A percentile compares a stretch with the other conserved stretches of the same genome.
Evolutionary conservation across 352 stramenopile species (phyloP).

Genomic region (Pythium rishiriense): DNA sequence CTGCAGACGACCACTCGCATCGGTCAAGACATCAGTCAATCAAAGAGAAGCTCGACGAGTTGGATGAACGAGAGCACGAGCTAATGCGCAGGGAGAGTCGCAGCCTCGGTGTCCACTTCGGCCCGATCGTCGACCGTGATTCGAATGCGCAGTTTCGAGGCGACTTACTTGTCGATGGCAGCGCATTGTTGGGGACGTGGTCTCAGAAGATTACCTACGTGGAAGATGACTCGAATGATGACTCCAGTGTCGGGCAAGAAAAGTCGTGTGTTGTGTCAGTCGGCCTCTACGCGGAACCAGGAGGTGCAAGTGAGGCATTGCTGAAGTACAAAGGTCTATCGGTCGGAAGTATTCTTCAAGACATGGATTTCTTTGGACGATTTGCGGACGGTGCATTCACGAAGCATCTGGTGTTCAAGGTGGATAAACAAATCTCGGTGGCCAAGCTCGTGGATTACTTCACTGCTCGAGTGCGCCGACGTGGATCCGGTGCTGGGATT

Average conservation of each 20-base stretch:
- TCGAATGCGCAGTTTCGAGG: slow-evolving; percentile 63
- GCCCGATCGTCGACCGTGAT: slow-evolving; percentile 64
- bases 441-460: slow-evolving; percentile 56
- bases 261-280: slow-evolving; percentile 48
- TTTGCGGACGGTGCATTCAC: slow-evolving; percentile 64
- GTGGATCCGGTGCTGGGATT: slow-evolving; percentile 18
- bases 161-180: slow-evolving; percentile 55
- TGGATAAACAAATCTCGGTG: slow-evolving; percentile 41
- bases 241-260: not conserved
- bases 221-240: not conserved
- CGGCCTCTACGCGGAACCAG: slow-evolving; percentile 70
- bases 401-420: slow-evolving; percentile 75
- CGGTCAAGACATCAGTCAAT: slow-evolving; percentile 32
- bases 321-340: slow-evolving; percentile 85
- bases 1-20: slow-evolving; percentile 10
- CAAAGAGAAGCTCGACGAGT: slow-evolving; percentile 60
- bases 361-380: slow-evolving; percentile 72
- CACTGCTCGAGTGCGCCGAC: slow-evolving; percentile 39
- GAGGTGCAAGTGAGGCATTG: slow-evolving; percentile 53
- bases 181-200: slow-evolving; percentile 66
- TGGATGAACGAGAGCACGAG: slow-evolving; percentile 68
- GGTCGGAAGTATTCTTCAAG: slow-evolving; percentile 72
- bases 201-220: slow-evolving; percentile 53
- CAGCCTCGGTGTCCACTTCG: slow-evolving; percentile 60
- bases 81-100: slow-evolving; percentile 61